Percentiles rank a stretch among this genome's conserved stretches.
phyloP scores from a whole-genome alignment of 345 rosid genomes.

The Ceriops decandra region DNA sequence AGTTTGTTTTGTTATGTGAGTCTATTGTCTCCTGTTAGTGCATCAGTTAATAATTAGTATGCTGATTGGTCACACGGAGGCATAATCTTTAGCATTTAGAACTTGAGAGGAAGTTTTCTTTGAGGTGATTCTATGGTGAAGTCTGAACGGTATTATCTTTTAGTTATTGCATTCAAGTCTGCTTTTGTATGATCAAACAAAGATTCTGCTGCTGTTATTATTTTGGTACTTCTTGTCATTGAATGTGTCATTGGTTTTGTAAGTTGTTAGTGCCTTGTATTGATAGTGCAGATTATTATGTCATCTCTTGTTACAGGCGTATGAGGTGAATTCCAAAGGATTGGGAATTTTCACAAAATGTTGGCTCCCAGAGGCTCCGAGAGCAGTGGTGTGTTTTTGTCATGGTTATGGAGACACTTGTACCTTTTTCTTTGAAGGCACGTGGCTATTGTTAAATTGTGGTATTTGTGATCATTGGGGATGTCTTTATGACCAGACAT shows the following conservation, averaged over 20 bases:
- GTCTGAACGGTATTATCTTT: not conserved
- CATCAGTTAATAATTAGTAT: no score
- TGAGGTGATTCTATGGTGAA: no score
- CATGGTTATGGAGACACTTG: constrained; percentile 99
- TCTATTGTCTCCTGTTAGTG: no score
- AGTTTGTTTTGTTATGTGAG: no score
- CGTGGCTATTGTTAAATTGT: constrained; percentile 19
- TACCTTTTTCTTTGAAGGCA: constrained; percentile 94
- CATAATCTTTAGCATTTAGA: no score
- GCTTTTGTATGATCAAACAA: not conserved
- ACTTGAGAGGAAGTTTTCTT: no score
- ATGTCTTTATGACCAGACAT: constrained; percentile 10
- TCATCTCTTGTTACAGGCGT: constrained; percentile 40
- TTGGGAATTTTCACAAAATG: constrained; percentile 75
- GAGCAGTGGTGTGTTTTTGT: constrained; percentile 75
- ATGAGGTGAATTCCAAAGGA: constrained; percentile 80
- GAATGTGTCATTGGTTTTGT: not conserved
- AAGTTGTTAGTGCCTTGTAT: not conserved
- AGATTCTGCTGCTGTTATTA: not conserved
- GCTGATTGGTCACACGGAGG: no score
- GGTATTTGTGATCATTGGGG: constrained; percentile 16
- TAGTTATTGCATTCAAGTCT: not conserved
- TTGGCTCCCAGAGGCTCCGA: constrained; percentile 80
- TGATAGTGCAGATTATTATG: constrained; percentile 4
- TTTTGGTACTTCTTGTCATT: not conserved